Percentiles rank a stretch among this genome's conserved stretches.
These are phyloP conservation scores for Penicillium sp. DNA, from an alignment of 2,329 filamentous ascomycete genomes.

Conservation along the genomic window DNA sequence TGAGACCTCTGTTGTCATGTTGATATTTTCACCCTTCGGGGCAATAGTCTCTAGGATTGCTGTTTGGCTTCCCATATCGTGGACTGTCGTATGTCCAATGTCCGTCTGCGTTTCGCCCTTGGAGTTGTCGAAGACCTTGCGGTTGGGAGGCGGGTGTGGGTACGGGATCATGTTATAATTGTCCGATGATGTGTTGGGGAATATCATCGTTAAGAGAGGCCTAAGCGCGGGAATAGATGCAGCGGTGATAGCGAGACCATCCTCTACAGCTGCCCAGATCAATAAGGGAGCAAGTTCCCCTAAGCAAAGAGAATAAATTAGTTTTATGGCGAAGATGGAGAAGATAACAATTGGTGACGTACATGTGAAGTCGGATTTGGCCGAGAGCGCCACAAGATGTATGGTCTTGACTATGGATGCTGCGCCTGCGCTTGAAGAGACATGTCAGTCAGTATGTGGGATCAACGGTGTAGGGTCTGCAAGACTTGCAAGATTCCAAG, in stretches of 20 bases:
- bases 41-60: constrained; percentile 6
- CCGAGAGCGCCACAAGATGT: constrained; percentile 15
- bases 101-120: constrained; percentile 9
- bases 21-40: constrained; percentile 8
- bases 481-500: constrained; percentile 27
- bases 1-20: constrained; percentile 11
- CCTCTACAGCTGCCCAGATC: constrained; percentile 25
- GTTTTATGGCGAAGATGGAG: not conserved
- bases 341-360: not conserved
- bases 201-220: constrained; percentile 18
- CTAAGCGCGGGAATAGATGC: constrained; percentile 25
- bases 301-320: constrained; percentile 1
- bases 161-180: constrained; percentile 15
- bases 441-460: not conserved
- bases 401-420: constrained; percentile 20
- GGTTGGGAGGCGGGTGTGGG: not conserved
- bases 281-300: constrained; percentile 16
- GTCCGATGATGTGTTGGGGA: constrained; percentile 8
- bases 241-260: constrained; percentile 24
- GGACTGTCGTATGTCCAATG: constrained; percentile 7
- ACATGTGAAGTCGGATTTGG: constrained; percentile 21
- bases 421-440: constrained; percentile 12
- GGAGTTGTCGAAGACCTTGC: constrained; percentile 11
- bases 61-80: constrained; percentile 7
- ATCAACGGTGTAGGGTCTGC: not conserved